A percentile compares a stretch with the other conserved stretches of the same genome.
Conservation (phyloP, 2,329 filamentous ascomycete genomes). For the Orbilia blumenaviensis region DNA sequence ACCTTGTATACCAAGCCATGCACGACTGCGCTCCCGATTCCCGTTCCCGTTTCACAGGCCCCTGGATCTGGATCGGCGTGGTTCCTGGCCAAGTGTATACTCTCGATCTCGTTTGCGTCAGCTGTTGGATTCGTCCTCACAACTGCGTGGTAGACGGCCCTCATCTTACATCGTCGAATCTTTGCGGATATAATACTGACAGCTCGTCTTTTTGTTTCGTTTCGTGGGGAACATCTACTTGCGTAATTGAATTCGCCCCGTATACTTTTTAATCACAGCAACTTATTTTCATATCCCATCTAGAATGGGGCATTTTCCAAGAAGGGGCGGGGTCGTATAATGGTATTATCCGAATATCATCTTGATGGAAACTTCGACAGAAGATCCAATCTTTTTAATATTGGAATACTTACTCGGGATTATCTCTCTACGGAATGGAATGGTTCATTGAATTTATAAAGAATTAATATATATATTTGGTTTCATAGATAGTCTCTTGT, state of each 20-base stretch:
- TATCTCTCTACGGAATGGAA: too few species aligned
- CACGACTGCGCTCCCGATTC: conserved; percentile 38
- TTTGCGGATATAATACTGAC: neutral
- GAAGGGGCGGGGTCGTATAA: too few species aligned
- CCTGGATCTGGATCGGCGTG: conserved; percentile 2
- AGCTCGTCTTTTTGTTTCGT: neutral
- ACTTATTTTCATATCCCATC: neutral
- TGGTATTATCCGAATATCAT: too few species aligned
- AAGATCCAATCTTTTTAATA: too few species aligned
- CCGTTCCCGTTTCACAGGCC: conserved; percentile 36
- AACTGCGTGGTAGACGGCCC: neutral
- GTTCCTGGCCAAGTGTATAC: conserved; percentile 26
- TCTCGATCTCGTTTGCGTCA: conserved; percentile 24
- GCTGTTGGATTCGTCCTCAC: conserved; percentile 21
- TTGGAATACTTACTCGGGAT: too few species aligned
- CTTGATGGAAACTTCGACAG: too few species aligned
- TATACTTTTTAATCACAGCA: neutral
- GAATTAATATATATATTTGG: too few species aligned
- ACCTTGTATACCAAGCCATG: conserved; percentile 40
- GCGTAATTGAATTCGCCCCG: neutral
- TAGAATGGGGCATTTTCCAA: too few species aligned
- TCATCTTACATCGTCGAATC: neutral
- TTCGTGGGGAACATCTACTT: neutral
- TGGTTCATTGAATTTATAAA: too few species aligned
- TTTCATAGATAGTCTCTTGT: too few species aligned